Percentiles rank a stretch among this genome's conserved stretches.
These are phyloP conservation scores for Cutaneotrichosporon sp. DNA, from an alignment of 1,284 basidiomycete genomes.

Conservation along the genomic window DNA sequence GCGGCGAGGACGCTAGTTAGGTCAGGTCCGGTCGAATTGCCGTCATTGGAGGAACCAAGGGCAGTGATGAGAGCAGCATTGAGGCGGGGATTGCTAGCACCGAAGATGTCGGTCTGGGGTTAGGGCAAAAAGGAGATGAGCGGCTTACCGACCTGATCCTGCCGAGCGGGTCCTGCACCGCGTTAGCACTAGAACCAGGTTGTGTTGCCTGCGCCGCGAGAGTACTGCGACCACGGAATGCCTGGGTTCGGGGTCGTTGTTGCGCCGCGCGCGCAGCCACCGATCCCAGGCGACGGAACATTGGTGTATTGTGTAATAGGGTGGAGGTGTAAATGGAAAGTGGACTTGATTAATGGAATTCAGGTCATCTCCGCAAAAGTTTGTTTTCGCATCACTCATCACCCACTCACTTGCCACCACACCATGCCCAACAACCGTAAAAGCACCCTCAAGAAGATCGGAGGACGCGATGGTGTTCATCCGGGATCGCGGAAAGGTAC, in stretches of 20 bases:
- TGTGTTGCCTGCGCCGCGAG: background rate
- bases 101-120: conserved; percentile 15
- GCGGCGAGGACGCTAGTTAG: conserved; percentile 8
- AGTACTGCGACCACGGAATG: background rate
- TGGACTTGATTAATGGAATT: background rate
- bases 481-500: conserved; percentile 52
- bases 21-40: background rate
- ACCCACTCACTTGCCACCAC: conserved; percentile 12
- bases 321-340: background rate
- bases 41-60: conserved; percentile 8
- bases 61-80: conserved; percentile 19
- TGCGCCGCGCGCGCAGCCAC: conserved; percentile 3
- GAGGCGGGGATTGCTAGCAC: conserved; percentile 12
- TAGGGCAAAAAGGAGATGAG: background rate
- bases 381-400: conserved; percentile 11
- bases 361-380: conserved; percentile 5
- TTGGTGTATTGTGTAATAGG: background rate
- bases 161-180: background rate
- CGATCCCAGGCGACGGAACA: conserved; percentile 9
- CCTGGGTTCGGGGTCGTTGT: background rate
- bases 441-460: conserved; percentile 52
- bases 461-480: conserved; percentile 51
- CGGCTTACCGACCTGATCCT: conserved; percentile 5
- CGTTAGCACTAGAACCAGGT: background rate
- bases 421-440: conserved; percentile 49